Percentiles rank a stretch among this genome's conserved stretches.
Evolutionary conservation across 805 yeast species (phyloP).

Genomic region (Kuraishia ogatae): DNA sequence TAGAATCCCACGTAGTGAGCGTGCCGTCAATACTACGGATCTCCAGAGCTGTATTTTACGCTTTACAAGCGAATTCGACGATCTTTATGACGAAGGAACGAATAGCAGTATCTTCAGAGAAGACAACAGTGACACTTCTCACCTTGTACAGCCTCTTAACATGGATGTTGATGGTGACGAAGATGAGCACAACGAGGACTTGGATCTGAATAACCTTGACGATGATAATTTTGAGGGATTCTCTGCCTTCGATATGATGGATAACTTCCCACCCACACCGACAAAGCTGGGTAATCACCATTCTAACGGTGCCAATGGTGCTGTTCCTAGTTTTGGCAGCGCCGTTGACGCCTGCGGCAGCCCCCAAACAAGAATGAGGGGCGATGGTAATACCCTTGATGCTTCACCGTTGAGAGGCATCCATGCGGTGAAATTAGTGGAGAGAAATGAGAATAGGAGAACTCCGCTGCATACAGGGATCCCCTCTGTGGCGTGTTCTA

Average conservation of each 20-base stretch:
- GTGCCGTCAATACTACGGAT: constrained; percentile 28
- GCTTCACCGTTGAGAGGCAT: background rate
- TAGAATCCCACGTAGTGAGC: constrained; percentile 12
- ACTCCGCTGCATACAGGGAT: background rate
- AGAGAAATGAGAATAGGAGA: background rate
- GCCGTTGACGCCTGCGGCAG: background rate
- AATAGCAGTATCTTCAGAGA: constrained; percentile 20
- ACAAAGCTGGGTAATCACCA: constrained; percentile 20
- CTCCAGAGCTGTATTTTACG: constrained; percentile 29
- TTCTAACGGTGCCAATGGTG: background rate
- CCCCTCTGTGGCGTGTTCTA: background rate
- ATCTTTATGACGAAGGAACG: constrained; percentile 18
- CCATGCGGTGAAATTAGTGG: background rate
- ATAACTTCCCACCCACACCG: constrained; percentile 33
- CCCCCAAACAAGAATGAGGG: background rate
- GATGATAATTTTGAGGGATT: constrained; percentile 19
- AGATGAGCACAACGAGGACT: constrained; percentile 13
- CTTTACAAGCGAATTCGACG: constrained; percentile 33
- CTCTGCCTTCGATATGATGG: constrained; percentile 11
- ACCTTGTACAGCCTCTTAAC: constrained; percentile 1
- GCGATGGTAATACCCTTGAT: background rate
- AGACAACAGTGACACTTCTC: constrained; percentile 6
- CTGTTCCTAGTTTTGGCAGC: background rate
- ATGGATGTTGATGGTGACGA: constrained; percentile 6
- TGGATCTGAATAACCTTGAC: constrained; percentile 17